phyloP scores from a whole-genome alignment of 2,329 filamentous ascomycete genomes.

The Claviceps pazoutovae region DNA sequence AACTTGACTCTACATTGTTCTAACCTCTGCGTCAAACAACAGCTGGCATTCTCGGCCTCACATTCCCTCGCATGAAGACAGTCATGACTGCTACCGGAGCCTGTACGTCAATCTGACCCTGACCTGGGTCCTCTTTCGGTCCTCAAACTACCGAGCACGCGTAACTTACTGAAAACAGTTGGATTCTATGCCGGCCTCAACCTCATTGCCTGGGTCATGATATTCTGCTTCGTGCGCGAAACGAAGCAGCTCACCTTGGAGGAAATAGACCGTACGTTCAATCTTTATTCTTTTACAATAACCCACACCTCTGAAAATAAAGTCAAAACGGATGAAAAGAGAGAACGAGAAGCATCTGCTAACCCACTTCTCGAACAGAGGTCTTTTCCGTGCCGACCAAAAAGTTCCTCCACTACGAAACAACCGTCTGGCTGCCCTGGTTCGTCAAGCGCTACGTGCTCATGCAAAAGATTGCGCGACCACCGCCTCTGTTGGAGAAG shows the following conservation, averaged over 20 bases:
- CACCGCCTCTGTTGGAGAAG: constrained; percentile 16
- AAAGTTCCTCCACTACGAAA: constrained; percentile 19
- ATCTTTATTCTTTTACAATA: not conserved
- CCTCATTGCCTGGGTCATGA: constrained; percentile 28
- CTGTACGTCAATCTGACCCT: constrained; percentile 10
- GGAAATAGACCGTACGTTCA: constrained; percentile 18
- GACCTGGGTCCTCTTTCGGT: too few relatives aligned
- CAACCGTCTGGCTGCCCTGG: constrained; percentile 21
- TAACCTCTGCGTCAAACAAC: not conserved
- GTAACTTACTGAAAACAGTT: constrained; percentile 5
- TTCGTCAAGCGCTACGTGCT: constrained; percentile 25
- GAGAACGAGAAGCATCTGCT: not conserved
- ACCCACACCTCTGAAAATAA: not conserved
- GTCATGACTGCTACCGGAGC: constrained; percentile 19
- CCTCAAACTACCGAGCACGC: too few relatives aligned
- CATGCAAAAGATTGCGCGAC: constrained; percentile 18
- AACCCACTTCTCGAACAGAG: constrained; percentile 9
- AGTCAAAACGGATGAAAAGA: not conserved
- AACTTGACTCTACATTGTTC: not conserved
- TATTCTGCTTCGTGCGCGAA: constrained; percentile 34
- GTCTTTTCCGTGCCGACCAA: constrained; percentile 20
- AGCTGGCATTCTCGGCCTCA: constrained; percentile 22
- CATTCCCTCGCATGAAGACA: constrained; percentile 31
- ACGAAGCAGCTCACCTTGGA: constrained; percentile 34
- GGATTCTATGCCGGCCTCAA: constrained; percentile 33